Percentiles rank a stretch among this genome's conserved stretches.
Evolutionary conservation across 306 rosid genomes (phyloP).

Genomic region (Canavalia gladiata): DNA sequence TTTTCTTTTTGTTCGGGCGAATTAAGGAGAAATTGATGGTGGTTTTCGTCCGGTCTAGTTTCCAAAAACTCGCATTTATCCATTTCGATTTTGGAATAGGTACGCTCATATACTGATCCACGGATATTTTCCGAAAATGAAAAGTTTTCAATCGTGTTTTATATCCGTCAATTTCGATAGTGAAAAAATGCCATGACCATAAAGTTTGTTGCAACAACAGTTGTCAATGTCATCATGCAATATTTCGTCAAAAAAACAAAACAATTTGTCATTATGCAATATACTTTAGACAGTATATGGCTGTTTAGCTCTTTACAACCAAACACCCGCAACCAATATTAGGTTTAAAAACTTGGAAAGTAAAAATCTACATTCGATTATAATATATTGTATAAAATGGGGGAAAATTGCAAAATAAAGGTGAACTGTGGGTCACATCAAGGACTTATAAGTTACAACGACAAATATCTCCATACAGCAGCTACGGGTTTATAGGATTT

Average conservation of each 20-base stretch:
- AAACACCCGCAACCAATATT: background rate
- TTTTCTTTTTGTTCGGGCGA: too few relatives aligned
- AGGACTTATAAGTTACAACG: conserved; percentile 11
- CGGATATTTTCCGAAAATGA: background rate
- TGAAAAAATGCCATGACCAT: background rate
- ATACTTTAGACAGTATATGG: background rate
- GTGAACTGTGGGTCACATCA: conserved; percentile 10
- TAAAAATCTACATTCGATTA: background rate
- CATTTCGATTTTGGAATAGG: background rate
- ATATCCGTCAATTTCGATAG: background rate
- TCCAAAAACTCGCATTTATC: background rate
- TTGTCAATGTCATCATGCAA: background rate
- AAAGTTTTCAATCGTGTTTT: background rate
- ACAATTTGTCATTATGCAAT: background rate
- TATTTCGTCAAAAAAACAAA: too few relatives aligned
- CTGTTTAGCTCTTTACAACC: background rate
- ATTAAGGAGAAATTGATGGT: too few relatives aligned
- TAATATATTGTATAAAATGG: background rate
- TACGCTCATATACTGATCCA: background rate
- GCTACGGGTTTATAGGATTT: conserved; percentile 19
- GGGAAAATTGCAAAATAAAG: background rate
- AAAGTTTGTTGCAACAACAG: background rate
- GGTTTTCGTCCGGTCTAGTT: too few relatives aligned
- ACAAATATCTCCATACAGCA: conserved; percentile 40
- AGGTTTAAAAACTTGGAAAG: conserved; percentile 2